phyloP scores from a whole-genome alignment of 2,329 filamentous ascomycete genomes.

The Alternaria conjuncta region DNA sequence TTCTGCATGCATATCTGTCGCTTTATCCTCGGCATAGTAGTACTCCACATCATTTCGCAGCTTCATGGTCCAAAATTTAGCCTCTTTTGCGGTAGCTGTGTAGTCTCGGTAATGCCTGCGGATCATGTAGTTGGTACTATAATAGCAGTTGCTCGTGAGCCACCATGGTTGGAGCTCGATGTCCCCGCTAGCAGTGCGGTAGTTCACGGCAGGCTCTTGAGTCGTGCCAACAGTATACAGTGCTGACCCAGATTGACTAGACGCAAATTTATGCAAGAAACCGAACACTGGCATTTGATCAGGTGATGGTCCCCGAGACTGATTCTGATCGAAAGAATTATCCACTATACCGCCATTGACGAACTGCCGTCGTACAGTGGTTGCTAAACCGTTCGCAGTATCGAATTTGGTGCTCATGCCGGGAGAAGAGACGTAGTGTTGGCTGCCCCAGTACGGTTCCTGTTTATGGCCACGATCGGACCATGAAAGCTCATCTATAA shows the following conservation, averaged over 20 bases:
- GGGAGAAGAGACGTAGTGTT: neutral
- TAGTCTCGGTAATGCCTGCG: neutral
- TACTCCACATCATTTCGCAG: neutral
- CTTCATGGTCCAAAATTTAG: neutral
- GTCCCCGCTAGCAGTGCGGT: neutral
- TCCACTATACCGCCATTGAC: neutral
- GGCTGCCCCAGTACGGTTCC: neutral
- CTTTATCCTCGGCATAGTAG: neutral
- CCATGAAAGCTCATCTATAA: neutral
- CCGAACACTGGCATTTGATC: neutral
- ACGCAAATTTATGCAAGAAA: neutral
- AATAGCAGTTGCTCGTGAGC: neutral
- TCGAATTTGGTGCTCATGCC: neutral
- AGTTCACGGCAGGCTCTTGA: neutral
- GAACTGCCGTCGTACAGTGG: neutral
- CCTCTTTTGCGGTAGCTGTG: neutral
- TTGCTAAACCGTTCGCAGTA: neutral
- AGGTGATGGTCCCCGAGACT: rapidly evolving
- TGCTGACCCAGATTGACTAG: neutral
- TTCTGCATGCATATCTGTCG: neutral
- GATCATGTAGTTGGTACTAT: neutral
- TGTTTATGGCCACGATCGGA: neutral
- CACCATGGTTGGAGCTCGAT: neutral
- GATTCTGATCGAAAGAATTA: neutral
- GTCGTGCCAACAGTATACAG: neutral